These are phyloP conservation scores for Tubosaeta brunneosetosa DNA, from an alignment of 768 basidiomycete species.

Conservation along the genomic window DNA sequence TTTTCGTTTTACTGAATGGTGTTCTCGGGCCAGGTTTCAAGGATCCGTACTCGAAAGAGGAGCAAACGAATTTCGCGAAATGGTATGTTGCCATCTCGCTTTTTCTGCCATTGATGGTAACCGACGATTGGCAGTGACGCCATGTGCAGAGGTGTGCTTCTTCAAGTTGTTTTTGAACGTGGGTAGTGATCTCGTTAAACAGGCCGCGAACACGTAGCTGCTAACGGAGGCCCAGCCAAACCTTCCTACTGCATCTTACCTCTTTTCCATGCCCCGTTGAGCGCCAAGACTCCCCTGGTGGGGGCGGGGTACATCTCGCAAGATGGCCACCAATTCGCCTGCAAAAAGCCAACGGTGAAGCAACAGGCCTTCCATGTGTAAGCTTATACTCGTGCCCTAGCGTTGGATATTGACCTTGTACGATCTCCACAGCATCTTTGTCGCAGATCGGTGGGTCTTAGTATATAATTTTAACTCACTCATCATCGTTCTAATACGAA, in stretches of 20 bases:
- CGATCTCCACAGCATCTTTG: constrained; percentile 41
- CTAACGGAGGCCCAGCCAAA: constrained; percentile 35
- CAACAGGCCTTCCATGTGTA: constrained; percentile 60
- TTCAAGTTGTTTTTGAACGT: not conserved
- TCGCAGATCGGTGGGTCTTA: constrained; percentile 42
- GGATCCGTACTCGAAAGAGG: constrained; percentile 58
- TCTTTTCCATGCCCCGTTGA: constrained; percentile 43
- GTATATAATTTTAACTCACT: not conserved
- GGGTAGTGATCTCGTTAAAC: not conserved
- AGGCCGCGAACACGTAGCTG: constrained; percentile 50
- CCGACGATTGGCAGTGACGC: constrained; percentile 34
- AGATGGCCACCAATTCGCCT: constrained; percentile 53
- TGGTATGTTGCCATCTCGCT: constrained; percentile 36
- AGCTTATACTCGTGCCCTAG: constrained; percentile 15
- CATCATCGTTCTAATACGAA: not conserved
- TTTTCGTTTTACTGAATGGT: not conserved
- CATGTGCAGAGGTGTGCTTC: constrained; percentile 44
- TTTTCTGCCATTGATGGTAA: not conserved
- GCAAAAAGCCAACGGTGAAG: constrained; percentile 47
- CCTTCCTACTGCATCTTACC: constrained; percentile 54
- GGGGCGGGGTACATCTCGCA: constrained; percentile 46
- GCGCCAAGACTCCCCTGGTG: constrained; percentile 22
- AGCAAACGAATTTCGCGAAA: constrained; percentile 48
- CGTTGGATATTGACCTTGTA: not conserved
- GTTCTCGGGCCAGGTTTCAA: constrained; percentile 43